Evolutionary conservation across 305 asterid species (phyloP), one percentile per base, ranked within the genome.

Genomic region (Fraxinus nigra): DNA sequence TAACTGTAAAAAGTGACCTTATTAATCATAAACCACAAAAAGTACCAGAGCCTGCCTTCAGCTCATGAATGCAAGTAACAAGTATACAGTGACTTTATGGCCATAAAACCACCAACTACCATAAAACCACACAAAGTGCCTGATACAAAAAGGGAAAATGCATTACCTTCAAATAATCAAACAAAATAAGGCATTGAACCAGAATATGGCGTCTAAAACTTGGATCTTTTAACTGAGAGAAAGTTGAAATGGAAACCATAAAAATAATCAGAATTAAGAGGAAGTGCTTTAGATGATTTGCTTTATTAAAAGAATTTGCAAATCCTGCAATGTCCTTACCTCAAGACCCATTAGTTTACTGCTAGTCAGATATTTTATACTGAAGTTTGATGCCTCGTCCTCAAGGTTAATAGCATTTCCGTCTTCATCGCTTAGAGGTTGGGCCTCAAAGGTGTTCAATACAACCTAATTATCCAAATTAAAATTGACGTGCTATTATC

Each of bases 261-360:
- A 79, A 72, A 72, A 69, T 35, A 69, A 32, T 73, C 76, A 18
- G 10, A 72, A 80, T 81, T 83, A 80, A 84, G 67, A 76, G 28
- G 79, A 81, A 79, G 28, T 78, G 65, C 75, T 67, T 81, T 63
- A 81, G 77, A 54, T 79, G 83, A 76, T 65, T 74, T 54, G 34
- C 63, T 61, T 82, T 65, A 77, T 35, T 69, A 67, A 46, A 77
- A 80, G 16, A 81, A 79, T 6, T 74, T 51, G 63, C n/a, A 77
- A 14, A 67, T 56, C 67, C 59, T 46, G 72, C 61, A 72, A 56
- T 18, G 51, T 79, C 79, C 87, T 77, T 86, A 94, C 99, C 97
- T 95, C 98, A 56, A 95, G 93, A 73, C 99, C 98, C 98, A 95
- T 95, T 76, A 95, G 90, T 78, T 94, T 95, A 86, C 98, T 93